Evolutionary conservation across 768 basidiomycete species (phyloP), one percentile per base, ranked within the genome.

Genomic region (Naganishia randhawae): DNA sequence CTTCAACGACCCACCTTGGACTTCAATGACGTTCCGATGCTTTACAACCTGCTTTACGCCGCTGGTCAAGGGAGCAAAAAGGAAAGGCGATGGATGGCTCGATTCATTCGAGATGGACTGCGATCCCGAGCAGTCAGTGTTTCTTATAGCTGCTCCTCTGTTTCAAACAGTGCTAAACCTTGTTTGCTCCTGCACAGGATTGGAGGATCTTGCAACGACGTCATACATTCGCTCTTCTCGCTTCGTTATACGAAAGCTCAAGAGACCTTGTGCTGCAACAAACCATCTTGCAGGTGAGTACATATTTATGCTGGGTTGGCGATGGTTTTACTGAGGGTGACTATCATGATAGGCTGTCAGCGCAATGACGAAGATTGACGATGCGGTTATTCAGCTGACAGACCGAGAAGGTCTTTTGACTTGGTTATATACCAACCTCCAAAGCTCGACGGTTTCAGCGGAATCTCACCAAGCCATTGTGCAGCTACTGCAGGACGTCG

Each of bases 1-100:
- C 84, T 98, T 0, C 93, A 96, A 78, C 86, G 95, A 1, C 88
- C 92, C 0, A 84, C 86, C 65, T 81, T 97, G 8, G 94, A 97
- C 73, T 81, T 82, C 0, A 82, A 81, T 0, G 94, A 97, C 74
- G 90, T 97, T 0, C 95, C 95, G 0, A 87, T 97, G 87, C 80
- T 99, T 5, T 97, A 91, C 74, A 83, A 83, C 13, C 88, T 95
- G 86, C 82, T 97, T 3, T 96, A 92, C 76, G 91, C 89, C 72
- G 84, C 83, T 25, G 81, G 83, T 3, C 88, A 90, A 45, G 87
- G 88, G 16, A 92, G 90, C 89, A 89, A 86, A 80, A 89, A 87
- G 78, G 92, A 95, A 74, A 83, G 91, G n/a, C 84, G 83, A 1
- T 97, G 93, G 93, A 93, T 95, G 32, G 81, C 95, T 37, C 84